These are phyloP conservation scores for Oemleria cerasiformis DNA, from an alignment of 306 rosid species.

Conservation along the genomic window DNA sequence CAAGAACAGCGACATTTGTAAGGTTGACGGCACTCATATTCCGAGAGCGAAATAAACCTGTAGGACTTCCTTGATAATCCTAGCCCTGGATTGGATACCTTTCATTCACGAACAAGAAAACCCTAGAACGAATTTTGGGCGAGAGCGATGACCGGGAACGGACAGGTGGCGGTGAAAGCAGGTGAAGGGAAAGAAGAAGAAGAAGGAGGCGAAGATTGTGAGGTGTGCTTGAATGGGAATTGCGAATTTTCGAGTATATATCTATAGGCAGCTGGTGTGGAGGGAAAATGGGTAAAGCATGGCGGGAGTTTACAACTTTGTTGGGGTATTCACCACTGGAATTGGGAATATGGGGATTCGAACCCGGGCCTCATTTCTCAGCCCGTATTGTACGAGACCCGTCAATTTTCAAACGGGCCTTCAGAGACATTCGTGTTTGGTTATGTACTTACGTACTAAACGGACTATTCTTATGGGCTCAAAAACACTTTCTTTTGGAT, in stretches of 20 bases:
- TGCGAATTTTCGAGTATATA: neutral
- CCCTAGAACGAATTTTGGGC: slow-evolving; percentile 1
- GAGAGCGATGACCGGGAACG: neutral
- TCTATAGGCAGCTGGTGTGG: neutral
- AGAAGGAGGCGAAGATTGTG: neutral
- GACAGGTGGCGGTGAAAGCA: neutral
- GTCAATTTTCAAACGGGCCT: neutral
- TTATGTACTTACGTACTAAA: too few species aligned
- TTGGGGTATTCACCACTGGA: neutral
- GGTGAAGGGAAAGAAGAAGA: neutral
- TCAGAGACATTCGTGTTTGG: too few species aligned
- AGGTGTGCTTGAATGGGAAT: neutral
- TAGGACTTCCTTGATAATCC: neutral
- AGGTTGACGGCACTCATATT: slow-evolving; percentile 84
- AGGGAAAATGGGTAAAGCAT: neutral
- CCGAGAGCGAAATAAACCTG: neutral
- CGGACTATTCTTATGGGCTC: too few species aligned
- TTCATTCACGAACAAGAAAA: slow-evolving; percentile 14
- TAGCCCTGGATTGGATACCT: slow-evolving; percentile 12
- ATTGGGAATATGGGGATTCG: neutral
- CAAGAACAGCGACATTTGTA: slow-evolving; percentile 83
- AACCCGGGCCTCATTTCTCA: neutral
- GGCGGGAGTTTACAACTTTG: slow-evolving; percentile 2
- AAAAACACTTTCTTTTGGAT: too few species aligned
- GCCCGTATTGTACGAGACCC: neutral